phyloP scores from a whole-genome alignment of 1,139 yeast genomes.

The Blastobotrys serpentis region DNA sequence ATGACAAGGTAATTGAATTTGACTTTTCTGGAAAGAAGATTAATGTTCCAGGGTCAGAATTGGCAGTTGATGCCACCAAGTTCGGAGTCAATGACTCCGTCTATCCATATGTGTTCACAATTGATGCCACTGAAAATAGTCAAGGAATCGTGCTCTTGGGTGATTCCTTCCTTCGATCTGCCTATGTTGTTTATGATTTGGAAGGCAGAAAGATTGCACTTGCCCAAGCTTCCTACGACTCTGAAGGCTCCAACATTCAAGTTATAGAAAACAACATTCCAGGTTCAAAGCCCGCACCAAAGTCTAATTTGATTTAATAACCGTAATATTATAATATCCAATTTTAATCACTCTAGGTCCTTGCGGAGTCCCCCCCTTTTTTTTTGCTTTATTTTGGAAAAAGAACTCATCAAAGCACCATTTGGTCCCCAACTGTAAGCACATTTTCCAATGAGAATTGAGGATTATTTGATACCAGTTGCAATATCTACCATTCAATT shows the following conservation, averaged over 20 bases:
- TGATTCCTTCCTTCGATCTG: constrained; percentile 70
- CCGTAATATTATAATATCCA: too few species aligned
- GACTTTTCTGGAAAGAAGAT: constrained; percentile 32
- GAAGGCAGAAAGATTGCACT: constrained; percentile 62
- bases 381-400: too few species aligned
- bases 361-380: too few species aligned
- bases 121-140: constrained; percentile 27
- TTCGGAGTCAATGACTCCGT: constrained; percentile 24
- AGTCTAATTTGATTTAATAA: not conserved
- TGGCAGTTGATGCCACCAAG: constrained; percentile 26
- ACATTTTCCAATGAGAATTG: too few species aligned
- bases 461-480: too few species aligned
- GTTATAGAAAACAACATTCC: constrained; percentile 17
- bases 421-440: too few species aligned
- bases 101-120: constrained; percentile 26
- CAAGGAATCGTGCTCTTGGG: constrained; percentile 48
- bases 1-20: constrained; percentile 22
- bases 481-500: too few species aligned
- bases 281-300: constrained; percentile 16
- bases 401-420: too few species aligned
- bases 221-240: constrained; percentile 53
- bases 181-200: constrained; percentile 76
- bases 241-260: constrained; percentile 21
- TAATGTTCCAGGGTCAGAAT: constrained; percentile 29
- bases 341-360: not conserved